Base-by-base conservation (phyloP, 306 rosid species). In the Styphnolobium japonicum region DNA sequence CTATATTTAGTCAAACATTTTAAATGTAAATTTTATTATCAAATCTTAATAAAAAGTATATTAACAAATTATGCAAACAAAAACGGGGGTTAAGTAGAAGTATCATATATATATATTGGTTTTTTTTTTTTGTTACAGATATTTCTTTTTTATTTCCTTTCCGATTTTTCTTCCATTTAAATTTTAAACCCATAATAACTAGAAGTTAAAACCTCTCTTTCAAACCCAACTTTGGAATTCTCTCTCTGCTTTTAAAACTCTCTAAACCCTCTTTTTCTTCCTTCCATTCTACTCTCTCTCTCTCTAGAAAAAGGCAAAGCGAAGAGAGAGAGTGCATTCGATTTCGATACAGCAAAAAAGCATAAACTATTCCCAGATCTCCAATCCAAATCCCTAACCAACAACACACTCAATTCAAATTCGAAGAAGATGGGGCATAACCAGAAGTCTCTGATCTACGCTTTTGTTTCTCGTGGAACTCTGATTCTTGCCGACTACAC, bases 381-480 rank as follows among this genome's bases (percentile, higher is more conserved):
- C 79, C 6, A 53, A 40, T 9, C 22, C 2, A 25, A 61, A 25
- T 31, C 40, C 23, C 33, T 43, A 43, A 43, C 31, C 31, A 10
- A 42, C 46, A 2, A 10, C 15, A n/a, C n/a, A n/a, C 10, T 7
- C 5, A 48, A 15, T 48, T 48, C 53, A n/a, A 45, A 12, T 45
- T 45, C 12, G 16, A 14, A 45, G 6, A 12, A 27, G 56, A 86
- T 86, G 89, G 85, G 83, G 67, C 56, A 55, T n/a, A 78, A 78
- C 8, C 89, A 80, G 53, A 78, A 73, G 52, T 48, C 87, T 31
- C 81, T 86, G 85, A 86, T 86, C 80, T 86, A 86, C 87, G 78
- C 87, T 8, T 86, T 86, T 33, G 85, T 86, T 22, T 84, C 89
- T 22, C 86, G 89, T 0, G 89, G 87, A 65, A 86, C 87, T 0